Evolutionary conservation across 371 early-diverging fungal genomes (phyloP), one percentile per base, ranked within the genome.

Genomic region (Syncephalastrum racemosum): DNA sequence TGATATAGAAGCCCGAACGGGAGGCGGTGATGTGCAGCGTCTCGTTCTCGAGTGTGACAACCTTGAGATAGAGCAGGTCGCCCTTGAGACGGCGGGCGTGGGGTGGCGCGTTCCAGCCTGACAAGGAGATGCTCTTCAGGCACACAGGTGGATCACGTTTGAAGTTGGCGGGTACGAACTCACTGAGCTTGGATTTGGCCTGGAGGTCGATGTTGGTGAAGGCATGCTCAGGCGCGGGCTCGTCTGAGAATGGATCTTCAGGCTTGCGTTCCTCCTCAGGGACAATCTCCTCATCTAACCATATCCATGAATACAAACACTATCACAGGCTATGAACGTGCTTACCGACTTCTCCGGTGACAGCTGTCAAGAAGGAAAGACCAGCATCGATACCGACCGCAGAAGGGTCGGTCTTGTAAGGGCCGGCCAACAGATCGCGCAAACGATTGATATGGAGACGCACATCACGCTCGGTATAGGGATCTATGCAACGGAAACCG

Each of bases 61-160:
- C 85, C 23, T 73, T 75, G 47, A 97, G 67, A 70, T 96, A 97
- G 54, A 96, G 62, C 53, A 96, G 78, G 66, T 97, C 95, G 44
- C 85, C 97, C 62, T 84, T 81, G 24, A 90, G 71, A 54, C 85
- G 81, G 52, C 88, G 88, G 57, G 82, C 64, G 47, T 84, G 87
- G 13, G 94, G 91, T 4, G 93, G 92, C 22, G 95, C 95, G 67
- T 95, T 96, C 95, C 95, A 96, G 16, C 89, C 86, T 51, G 96
- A 96, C 25, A 93, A 68, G 13, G 84, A 58, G 49, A 97, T 63
- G 59, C 82, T 81, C 62, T 87, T 88, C 59, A 97, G 63, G 47
- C 91, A 92, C 63, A 83, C 80, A 13, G 88, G 85, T 13, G 80
- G 77, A 14, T 67, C 56, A 41, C 81, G 67, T 50, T 80, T 69